Conservation (phyloP, 257 asterid species). For the Verbena officinalis region DNA sequence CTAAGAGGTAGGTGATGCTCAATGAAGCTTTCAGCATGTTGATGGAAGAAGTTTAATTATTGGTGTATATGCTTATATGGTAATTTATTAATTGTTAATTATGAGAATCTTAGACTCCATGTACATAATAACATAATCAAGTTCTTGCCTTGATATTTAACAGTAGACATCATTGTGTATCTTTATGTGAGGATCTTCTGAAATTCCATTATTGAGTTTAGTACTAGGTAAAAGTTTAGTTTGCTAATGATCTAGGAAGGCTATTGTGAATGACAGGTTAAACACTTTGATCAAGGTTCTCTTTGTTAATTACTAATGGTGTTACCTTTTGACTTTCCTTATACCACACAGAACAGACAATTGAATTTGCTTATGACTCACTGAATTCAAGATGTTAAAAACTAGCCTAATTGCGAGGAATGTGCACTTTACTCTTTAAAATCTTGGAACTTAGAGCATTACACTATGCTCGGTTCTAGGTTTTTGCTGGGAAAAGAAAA, state of each 20-base stretch:
- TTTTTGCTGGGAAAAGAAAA: too few relatives aligned
- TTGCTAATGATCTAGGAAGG: neutral
- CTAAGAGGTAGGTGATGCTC: too few relatives aligned
- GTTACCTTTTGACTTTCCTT: neutral
- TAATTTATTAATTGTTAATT: neutral
- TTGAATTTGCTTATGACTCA: neutral
- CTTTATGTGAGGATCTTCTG: slow-evolving; percentile 13
- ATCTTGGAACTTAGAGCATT: neutral
- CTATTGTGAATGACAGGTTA: slow-evolving; percentile 17
- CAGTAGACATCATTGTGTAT: neutral
- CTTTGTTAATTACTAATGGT: neutral
- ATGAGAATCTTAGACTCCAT: slow-evolving; percentile 3
- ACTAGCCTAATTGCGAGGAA: neutral
- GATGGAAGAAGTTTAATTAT: neutral
- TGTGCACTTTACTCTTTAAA: neutral
- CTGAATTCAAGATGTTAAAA: neutral
- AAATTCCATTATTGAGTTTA: neutral
- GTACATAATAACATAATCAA: neutral
- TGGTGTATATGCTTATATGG: neutral
- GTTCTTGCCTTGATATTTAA: slow-evolving; percentile 1
- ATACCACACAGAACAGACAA: neutral
- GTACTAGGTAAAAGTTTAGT: neutral
- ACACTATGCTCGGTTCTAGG: too few relatives aligned
- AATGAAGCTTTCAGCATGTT: neutral
- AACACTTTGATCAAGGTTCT: neutral